A percentile compares a stretch with the other conserved stretches of the same genome.
phyloP scores from a whole-genome alignment of 73 alveolate species.

The Tetrahymena malaccensis region DNA sequence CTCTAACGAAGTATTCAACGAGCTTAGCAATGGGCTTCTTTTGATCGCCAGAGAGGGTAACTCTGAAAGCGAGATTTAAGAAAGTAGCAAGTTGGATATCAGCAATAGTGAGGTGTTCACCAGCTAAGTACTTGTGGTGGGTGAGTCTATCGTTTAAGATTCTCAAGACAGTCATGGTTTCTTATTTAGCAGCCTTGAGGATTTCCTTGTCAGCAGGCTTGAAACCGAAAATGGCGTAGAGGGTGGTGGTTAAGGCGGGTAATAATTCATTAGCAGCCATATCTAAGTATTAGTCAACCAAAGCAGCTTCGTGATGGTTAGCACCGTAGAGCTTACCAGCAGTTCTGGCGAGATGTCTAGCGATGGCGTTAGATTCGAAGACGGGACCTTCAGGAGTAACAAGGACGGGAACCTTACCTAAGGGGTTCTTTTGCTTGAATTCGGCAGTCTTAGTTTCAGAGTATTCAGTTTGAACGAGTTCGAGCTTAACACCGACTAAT shows the following conservation, averaged over 20 bases:
- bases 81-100: constrained; percentile 69
- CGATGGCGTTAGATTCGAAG: constrained; percentile 53
- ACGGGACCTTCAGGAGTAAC: constrained; percentile 58
- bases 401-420: constrained; percentile 70
- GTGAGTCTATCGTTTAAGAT: constrained; percentile 57
- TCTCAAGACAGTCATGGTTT: constrained; percentile 44
- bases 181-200: constrained; percentile 40
- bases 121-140: constrained; percentile 63
- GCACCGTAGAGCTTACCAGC: constrained; percentile 40
- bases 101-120: constrained; percentile 84
- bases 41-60: constrained; percentile 54
- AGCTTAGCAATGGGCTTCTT: constrained; percentile 66
- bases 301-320: constrained; percentile 22
- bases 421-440: constrained; percentile 49
- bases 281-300: constrained; percentile 68
- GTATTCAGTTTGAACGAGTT: constrained; percentile 13
- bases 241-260: constrained; percentile 39
- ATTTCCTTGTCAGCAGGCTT: constrained; percentile 46
- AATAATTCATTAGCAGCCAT: constrained; percentile 49
- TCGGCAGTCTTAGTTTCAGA: constrained; percentile 42
- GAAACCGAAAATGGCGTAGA: constrained; percentile 70
- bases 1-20: constrained; percentile 54
- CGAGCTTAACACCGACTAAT: constrained; percentile 16
- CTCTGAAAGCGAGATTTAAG: constrained; percentile 56
- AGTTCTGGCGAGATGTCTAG: constrained; percentile 57